phyloP scores from a whole-genome alignment of 2,329 filamentous ascomycete species.

The Pseudocercospora fuligena region DNA sequence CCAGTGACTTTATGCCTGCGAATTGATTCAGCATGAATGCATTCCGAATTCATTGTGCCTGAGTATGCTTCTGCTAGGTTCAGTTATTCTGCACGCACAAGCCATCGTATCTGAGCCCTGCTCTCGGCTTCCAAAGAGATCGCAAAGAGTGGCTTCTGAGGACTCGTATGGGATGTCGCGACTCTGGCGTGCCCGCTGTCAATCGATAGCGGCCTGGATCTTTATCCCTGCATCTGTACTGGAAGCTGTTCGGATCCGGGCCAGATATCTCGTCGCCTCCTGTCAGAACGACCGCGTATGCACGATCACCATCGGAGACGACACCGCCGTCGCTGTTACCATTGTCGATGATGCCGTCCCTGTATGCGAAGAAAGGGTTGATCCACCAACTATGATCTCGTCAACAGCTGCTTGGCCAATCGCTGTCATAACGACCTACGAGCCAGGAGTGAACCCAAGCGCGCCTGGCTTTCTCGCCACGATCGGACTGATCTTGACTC shows the following conservation, averaged over 20 bases:
- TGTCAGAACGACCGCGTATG: conserved; percentile 53
- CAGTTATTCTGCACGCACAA: conserved; percentile 43
- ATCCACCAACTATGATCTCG: conserved; percentile 53
- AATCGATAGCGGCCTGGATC: conserved; percentile 52
- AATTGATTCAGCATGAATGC: neutral
- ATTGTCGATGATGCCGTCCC: conserved; percentile 54
- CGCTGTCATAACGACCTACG: conserved; percentile 41
- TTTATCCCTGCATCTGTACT: conserved; percentile 46
- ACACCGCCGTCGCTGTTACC: conserved; percentile 49
- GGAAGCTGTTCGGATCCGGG: conserved; percentile 43
- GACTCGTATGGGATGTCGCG: conserved; percentile 49
- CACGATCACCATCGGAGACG: conserved; percentile 47
- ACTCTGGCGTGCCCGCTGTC: conserved; percentile 47
- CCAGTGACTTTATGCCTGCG: conserved; percentile 45
- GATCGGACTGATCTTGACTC: conserved; percentile 39
- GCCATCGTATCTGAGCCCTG: conserved; percentile 55
- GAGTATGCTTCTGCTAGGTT: neutral
- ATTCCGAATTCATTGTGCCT: neutral
- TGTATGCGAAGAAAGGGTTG: conserved; percentile 52
- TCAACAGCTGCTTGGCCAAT: neutral
- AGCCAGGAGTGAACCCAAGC: conserved; percentile 53
- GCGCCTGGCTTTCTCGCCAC: conserved; percentile 45
- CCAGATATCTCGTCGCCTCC: conserved; percentile 46
- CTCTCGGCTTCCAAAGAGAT: conserved; percentile 52
- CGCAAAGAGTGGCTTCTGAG: conserved; percentile 51